A percentile compares a stretch with the other conserved stretches of the same genome.
These are phyloP conservation scores for Dactylellina cionopaga DNA, from an alignment of 2,329 filamentous ascomycete genomes.

Conservation along the genomic window DNA sequence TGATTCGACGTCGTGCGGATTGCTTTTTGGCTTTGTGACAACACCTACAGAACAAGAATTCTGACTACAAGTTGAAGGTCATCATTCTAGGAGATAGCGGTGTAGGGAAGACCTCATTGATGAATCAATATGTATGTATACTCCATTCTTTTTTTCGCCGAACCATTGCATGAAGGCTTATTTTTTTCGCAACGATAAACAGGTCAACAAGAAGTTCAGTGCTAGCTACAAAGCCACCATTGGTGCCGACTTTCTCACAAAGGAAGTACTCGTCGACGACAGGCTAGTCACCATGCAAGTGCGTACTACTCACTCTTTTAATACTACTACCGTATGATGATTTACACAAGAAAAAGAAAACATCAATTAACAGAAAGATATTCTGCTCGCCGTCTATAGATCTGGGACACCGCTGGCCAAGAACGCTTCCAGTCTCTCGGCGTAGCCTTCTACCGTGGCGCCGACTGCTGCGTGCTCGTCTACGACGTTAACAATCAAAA, in stretches of 20 bases:
- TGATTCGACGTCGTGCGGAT: conserved; percentile 25
- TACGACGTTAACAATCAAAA: conserved; percentile 99
- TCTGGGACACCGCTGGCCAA: conserved; percentile 98
- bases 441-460: conserved; percentile 95
- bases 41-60: conserved; percentile 54
- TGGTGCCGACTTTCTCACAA: conserved; percentile 96
- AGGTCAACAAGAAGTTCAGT: conserved; percentile 99
- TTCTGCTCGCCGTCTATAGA: too few relatives aligned
- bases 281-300: conserved; percentile 98
- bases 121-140: conserved; percentile 98
- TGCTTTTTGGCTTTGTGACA: conserved; percentile 44
- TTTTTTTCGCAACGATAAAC: conserved; percentile 52
- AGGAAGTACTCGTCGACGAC: conserved; percentile 97
- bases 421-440: conserved; percentile 97
- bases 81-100: conserved; percentile 99
- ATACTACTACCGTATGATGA: too few relatives aligned
- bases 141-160: conserved; percentile 10
- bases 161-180: conserved; percentile 1
- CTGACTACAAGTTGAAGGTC: conserved; percentile 69
- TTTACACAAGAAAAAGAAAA: too few relatives aligned
- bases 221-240: conserved; percentile 99
- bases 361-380: too few relatives aligned
- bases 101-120: conserved; percentile 98
- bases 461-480: conserved; percentile 96
- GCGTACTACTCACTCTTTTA: conserved; percentile 57